These are phyloP conservation scores for Cordyceps javanica DNA, from an alignment of 2,329 filamentous ascomycete species.

Conservation along the genomic window DNA sequence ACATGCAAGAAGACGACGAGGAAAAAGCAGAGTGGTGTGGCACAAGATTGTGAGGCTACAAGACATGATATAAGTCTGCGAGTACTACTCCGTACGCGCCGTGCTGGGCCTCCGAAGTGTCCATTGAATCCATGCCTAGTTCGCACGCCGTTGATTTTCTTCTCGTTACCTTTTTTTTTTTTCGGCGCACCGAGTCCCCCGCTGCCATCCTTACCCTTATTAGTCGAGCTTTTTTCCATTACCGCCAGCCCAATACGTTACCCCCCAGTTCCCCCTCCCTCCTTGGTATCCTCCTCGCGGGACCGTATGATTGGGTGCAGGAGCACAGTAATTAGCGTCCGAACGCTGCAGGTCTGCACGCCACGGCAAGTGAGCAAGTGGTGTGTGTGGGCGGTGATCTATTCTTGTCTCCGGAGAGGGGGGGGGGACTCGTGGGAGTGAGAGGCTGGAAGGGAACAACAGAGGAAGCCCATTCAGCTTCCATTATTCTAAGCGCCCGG, in stretches of 20 bases:
- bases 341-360: not conserved
- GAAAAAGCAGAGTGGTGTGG: not conserved
- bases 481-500: not conserved
- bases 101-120: not conserved
- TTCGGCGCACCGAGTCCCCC: too few relatives aligned
- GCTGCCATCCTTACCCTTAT: too few relatives aligned
- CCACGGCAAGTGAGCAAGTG: not conserved
- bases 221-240: not conserved
- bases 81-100: too few relatives aligned
- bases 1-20: not conserved
- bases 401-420: not conserved
- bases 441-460: not conserved
- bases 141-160: not conserved
- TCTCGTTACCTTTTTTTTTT: not conserved
- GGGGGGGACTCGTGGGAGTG: too few relatives aligned
- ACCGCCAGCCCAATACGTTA: too few relatives aligned
- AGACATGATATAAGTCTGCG: conserved; percentile 6
- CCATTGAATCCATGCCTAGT: not conserved
- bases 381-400: not conserved
- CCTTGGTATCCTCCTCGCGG: not conserved
- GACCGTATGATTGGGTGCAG: not conserved
- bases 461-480: not conserved
- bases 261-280: not conserved
- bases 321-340: not conserved
- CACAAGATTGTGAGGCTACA: not conserved